Percentiles rank a stretch among this genome's conserved stretches.
These are phyloP conservation scores for Globisporangium okanoganense DNA, from an alignment of 352 stramenopile genomes.

Conservation along the genomic window DNA sequence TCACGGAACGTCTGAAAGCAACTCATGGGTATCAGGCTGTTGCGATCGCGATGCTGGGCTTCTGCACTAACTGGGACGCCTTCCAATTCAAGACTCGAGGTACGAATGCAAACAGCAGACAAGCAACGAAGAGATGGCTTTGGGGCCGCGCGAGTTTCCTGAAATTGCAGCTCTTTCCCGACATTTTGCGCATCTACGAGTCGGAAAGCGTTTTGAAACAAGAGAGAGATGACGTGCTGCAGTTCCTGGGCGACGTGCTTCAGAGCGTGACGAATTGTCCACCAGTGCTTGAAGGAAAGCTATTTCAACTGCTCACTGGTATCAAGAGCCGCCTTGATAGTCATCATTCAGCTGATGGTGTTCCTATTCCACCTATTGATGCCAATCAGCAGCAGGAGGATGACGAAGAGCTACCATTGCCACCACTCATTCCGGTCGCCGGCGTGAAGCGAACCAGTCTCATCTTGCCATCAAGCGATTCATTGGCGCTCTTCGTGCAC, in stretches of 20 bases:
- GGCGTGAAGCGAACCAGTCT: neutral
- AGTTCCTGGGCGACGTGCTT: conserved; percentile 29
- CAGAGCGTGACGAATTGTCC: conserved; percentile 34
- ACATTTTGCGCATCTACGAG: conserved; percentile 34
- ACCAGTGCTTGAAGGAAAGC: conserved; percentile 20
- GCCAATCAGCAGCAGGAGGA: neutral
- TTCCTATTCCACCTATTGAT: conserved; percentile 1
- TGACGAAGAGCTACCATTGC: neutral
- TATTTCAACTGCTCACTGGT: conserved; percentile 29
- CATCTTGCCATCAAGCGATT: conserved; percentile 28
- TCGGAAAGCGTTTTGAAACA: conserved; percentile 15
- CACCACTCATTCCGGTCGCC: neutral
- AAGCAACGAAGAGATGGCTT: neutral
- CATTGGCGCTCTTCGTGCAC: conserved; percentile 27
- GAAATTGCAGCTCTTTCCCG: conserved; percentile 23
- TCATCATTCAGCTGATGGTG: neutral
- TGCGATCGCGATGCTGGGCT: neutral
- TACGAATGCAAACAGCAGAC: neutral
- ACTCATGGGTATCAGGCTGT: neutral
- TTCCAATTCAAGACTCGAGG: conserved; percentile 20
- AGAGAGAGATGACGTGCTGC: conserved; percentile 24
- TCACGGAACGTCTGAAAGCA: neutral
- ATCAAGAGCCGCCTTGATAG: conserved; percentile 21
- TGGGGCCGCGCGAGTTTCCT: conserved; percentile 24
- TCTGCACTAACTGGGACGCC: conserved; percentile 19